phyloP scores from a whole-genome alignment of 768 basidiomycete genomes.

The Calocybe cyanea region DNA sequence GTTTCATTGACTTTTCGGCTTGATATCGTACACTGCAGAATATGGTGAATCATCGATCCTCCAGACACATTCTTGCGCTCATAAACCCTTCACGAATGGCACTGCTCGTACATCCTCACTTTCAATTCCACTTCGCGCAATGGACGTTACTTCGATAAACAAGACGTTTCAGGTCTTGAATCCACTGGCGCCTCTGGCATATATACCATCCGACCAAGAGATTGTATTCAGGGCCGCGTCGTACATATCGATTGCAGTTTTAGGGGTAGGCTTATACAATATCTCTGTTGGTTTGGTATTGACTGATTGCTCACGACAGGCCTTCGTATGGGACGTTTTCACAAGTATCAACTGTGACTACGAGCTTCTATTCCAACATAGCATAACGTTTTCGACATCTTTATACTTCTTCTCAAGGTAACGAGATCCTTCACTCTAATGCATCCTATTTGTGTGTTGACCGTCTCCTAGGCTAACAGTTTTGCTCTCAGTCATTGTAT shows the following conservation, averaged over 20 bases:
- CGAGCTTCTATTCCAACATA: constrained; percentile 16
- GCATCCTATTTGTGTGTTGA: not conserved
- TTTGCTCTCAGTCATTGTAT: constrained; percentile 17
- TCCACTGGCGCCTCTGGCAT: constrained; percentile 28
- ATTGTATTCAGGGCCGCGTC: constrained; percentile 21
- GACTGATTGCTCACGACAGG: constrained; percentile 21
- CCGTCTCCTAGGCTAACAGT: constrained; percentile 14
- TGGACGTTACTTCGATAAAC: not conserved
- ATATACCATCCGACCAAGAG: constrained; percentile 22
- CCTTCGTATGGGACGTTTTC: constrained; percentile 30
- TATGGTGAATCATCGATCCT: no score
- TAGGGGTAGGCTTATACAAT: constrained; percentile 14
- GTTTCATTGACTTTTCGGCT: no score
- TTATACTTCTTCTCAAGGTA: constrained; percentile 31
- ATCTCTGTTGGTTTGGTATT: constrained; percentile 18
- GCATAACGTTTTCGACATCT: constrained; percentile 17
- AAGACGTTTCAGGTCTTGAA: constrained; percentile 14
- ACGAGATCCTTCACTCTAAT: not conserved
- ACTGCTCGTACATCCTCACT: not conserved
- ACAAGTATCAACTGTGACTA: constrained; percentile 23
- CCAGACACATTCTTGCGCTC: no score
- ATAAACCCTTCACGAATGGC: no score
- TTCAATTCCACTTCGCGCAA: no score
- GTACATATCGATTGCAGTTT: constrained; percentile 23
- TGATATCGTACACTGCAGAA: no score